Evolutionary conservation across 345 rosid genomes (phyloP), one percentile per base, ranked within the genome.

Genomic region (Sapria himalayana): DNA sequence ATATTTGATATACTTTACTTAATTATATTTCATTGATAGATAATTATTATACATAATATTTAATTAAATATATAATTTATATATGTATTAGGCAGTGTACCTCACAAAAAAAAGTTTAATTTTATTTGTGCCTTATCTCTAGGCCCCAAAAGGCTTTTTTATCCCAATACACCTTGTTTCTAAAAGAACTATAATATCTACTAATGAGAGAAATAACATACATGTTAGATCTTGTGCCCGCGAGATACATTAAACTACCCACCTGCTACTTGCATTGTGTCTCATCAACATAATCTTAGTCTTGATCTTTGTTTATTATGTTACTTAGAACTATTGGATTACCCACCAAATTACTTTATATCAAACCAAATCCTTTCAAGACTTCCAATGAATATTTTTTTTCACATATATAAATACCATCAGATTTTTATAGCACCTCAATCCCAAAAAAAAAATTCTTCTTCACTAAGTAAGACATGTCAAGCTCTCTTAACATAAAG

Each of bases 201-300:
- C 19, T 11, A 14, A 41, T 14, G 6, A 41, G 2, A 16, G 32
- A 23, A 1, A 14, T 10, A 15, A 13, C 5, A 11, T 14, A 42
- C 46, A 42, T 1, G 12, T 42, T 35, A 3, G 33, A 35, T 24
- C 11, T 7, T 3, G 32, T 41, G 0, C 19, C 9, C 0, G 45
- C 25, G 11, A 41, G 16, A 7, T 41, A 27, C 46, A 42, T 25
- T 3, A 25, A 22, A 15, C 46, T 42, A 0, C 46, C 46, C 3
- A 42, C 21, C 1, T 25, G 9, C 1, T 25, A 16, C 4, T 25
- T 42, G 2, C 1, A 42, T 10, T 7, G 7, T 0, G 35, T n/a
- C 7, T 15, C 21, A 15, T 42, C 19, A 8, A 25, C 33, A 9
- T 23, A 14, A 2, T 7, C 33, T 23, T 9, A 32, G 2, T 9